These are phyloP conservation scores for Cardamine occulta DNA, from an alignment of 345 rosid genomes.

Conservation along the genomic window DNA sequence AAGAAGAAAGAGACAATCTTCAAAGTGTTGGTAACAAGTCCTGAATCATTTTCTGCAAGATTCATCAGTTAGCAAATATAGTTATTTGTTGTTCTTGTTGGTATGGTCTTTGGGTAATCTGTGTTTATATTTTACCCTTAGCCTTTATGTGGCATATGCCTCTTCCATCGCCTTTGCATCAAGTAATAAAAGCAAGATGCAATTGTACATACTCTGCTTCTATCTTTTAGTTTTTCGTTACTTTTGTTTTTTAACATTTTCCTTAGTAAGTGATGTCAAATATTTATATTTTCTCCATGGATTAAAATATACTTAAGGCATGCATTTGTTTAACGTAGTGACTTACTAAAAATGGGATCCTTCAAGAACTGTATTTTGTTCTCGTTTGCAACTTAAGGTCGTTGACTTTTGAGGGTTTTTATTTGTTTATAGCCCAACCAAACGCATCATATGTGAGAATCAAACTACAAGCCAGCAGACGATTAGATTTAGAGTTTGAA, in stretches of 20 bases:
- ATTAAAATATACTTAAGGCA: neutral
- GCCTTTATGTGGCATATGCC: conserved; percentile 30
- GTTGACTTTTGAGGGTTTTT: neutral
- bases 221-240: conserved; percentile 7
- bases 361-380: neutral
- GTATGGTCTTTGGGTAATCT: conserved; percentile 39
- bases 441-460: neutral
- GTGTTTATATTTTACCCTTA: conserved; percentile 38
- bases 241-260: conserved; percentile 24
- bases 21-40: conserved; percentile 38
- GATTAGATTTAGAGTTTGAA: too few species aligned
- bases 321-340: neutral
- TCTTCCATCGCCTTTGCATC: conserved; percentile 40
- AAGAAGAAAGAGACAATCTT: conserved; percentile 35
- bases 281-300: neutral
- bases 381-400: neutral
- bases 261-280: conserved; percentile 6
- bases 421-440: neutral
- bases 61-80: conserved; percentile 31
- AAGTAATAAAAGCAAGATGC: conserved; percentile 39
- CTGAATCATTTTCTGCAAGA: conserved; percentile 19
- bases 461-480: neutral
- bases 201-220: conserved; percentile 42
- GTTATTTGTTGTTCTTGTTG: conserved; percentile 1
- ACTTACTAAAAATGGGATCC: neutral